Conservation (phyloP, 305 asterid genomes). For the Fraxinus sp. region DNA sequence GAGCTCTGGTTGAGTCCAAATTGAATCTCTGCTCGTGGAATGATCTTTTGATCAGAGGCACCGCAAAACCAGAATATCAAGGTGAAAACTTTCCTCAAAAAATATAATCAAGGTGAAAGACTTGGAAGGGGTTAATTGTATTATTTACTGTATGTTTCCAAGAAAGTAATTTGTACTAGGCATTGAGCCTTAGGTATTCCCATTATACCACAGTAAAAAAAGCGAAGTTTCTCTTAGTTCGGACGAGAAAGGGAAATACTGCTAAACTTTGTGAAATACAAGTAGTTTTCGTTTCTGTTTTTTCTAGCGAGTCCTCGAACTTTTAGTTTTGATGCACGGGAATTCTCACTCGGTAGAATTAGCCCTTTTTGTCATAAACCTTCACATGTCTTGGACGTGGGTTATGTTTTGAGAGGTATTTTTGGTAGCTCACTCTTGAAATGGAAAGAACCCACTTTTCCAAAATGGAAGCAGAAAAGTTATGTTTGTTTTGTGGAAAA, state of each 20-base stretch:
- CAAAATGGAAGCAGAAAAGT: background rate
- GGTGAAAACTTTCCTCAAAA: background rate
- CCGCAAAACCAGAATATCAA: background rate
- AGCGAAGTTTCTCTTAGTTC: background rate
- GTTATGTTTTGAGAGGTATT: background rate
- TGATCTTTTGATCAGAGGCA: background rate
- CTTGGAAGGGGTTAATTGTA: constrained; percentile 13
- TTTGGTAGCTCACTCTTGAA: background rate
- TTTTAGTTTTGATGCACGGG: background rate
- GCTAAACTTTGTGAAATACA: background rate
- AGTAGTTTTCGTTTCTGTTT: background rate
- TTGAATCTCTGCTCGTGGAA: background rate
- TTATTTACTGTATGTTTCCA: constrained; percentile 16
- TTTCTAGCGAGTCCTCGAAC: background rate
- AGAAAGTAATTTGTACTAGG: background rate
- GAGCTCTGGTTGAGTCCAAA: constrained; percentile 28
- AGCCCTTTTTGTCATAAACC: background rate
- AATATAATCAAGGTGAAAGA: background rate
- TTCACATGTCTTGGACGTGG: background rate
- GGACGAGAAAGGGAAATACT: background rate
- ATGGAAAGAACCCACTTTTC: background rate
- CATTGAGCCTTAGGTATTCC: background rate
- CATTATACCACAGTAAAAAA: background rate
- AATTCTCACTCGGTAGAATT: background rate
- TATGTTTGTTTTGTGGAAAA: background rate